These are phyloP conservation scores for Fusarium ambrosium DNA, from an alignment of 2,329 filamentous ascomycete species.

Conservation along the genomic window DNA sequence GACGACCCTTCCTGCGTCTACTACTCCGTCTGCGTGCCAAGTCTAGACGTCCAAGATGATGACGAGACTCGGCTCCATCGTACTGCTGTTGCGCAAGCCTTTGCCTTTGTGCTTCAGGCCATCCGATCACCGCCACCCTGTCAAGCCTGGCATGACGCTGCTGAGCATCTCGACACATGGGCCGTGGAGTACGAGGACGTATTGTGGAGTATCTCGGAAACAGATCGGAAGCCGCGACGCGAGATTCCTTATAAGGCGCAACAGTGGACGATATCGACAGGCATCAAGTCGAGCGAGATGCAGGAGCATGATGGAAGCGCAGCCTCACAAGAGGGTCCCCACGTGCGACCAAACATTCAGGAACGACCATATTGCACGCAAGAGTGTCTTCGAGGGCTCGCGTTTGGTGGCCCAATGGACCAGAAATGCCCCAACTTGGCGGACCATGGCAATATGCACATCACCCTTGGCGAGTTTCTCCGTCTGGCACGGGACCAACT, in stretches of 20 bases:
- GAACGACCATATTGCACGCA: conserved; percentile 48
- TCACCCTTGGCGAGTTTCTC: conserved; percentile 46
- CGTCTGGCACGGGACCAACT: conserved; percentile 48
- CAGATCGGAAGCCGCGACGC: conserved; percentile 31
- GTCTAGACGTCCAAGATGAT: conserved; percentile 51
- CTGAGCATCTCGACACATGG: conserved; percentile 50
- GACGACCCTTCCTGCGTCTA: conserved; percentile 51
- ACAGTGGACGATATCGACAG: conserved; percentile 35
- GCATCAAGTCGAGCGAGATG: too few relatives aligned
- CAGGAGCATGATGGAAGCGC: too few relatives aligned
- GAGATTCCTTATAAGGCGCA: conserved; percentile 41
- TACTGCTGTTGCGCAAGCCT: conserved; percentile 55
- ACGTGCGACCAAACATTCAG: background rate
- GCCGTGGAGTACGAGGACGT: conserved; percentile 51
- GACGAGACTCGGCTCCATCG: conserved; percentile 52
- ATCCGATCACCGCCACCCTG: conserved; percentile 47
- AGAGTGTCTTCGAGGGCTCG: conserved; percentile 46
- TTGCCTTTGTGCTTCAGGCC: conserved; percentile 55
- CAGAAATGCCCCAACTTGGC: conserved; percentile 48
- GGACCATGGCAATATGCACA: conserved; percentile 34
- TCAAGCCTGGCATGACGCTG: conserved; percentile 49
- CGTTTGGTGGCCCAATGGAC: conserved; percentile 42
- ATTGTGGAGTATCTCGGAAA: conserved; percentile 42
- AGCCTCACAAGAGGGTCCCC: too few relatives aligned
- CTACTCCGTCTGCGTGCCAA: conserved; percentile 51